These are phyloP conservation scores for Penicillium hesseltinei DNA, from an alignment of 2,329 filamentous ascomycete species.

Conservation along the genomic window DNA sequence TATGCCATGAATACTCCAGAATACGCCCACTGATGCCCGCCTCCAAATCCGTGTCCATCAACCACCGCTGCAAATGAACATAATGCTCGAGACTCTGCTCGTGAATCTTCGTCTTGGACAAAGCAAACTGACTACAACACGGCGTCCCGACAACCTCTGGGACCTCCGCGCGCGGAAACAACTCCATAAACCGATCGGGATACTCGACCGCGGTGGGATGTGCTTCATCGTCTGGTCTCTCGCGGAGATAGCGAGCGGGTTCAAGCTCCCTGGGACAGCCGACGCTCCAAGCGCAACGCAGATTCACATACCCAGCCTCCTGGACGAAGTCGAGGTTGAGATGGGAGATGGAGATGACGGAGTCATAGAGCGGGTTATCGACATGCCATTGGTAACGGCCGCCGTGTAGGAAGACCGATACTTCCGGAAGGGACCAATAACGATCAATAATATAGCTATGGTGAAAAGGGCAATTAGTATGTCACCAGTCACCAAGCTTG, in stretches of 20 bases:
- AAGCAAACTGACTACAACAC: slow-evolving; percentile 55
- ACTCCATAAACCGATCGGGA: slow-evolving; percentile 40
- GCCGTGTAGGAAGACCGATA: slow-evolving; percentile 44
- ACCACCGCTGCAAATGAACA: slow-evolving; percentile 47
- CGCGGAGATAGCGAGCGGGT: slow-evolving; percentile 31
- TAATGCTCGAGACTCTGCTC: slow-evolving; percentile 47
- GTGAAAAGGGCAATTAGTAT: background rate
- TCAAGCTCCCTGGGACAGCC: slow-evolving; percentile 40
- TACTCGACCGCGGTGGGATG: slow-evolving; percentile 30
- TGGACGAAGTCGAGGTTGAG: slow-evolving; percentile 33
- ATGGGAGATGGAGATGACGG: slow-evolving; percentile 25
- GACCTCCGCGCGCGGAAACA: slow-evolving; percentile 41
- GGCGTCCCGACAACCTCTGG: slow-evolving; percentile 46
- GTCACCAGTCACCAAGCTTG: no score
- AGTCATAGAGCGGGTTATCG: slow-evolving; percentile 29
- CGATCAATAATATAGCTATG: slow-evolving; percentile 24
- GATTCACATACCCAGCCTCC: slow-evolving; percentile 35
- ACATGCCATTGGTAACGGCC: slow-evolving; percentile 46
- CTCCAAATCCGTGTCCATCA: slow-evolving; percentile 45
- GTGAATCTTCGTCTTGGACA: slow-evolving; percentile 45
- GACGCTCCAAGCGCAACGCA: slow-evolving; percentile 33
- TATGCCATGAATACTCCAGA: slow-evolving; percentile 58
- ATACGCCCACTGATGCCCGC: slow-evolving; percentile 51
- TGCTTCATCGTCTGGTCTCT: slow-evolving; percentile 23
- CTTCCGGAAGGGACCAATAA: slow-evolving; percentile 42